Conservation (phyloP, 331 rosid genomes). For the Arachis monticola region DNA sequence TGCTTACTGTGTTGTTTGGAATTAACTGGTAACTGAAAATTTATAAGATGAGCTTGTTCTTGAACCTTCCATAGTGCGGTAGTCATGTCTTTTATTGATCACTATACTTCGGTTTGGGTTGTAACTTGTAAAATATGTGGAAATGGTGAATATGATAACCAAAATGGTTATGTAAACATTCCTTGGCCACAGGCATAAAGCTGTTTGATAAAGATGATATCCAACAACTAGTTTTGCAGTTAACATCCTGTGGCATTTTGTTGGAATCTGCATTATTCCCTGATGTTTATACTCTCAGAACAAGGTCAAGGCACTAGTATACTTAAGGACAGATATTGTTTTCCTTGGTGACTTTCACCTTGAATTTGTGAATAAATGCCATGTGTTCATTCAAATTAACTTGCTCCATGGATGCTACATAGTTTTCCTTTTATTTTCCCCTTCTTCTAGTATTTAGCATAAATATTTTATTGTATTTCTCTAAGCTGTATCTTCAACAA, state of each 20-base stretch:
- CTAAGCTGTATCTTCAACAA: constrained; percentile 24
- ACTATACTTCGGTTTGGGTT: background rate
- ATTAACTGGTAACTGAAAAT: constrained; percentile 13
- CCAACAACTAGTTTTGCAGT: background rate
- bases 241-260: background rate
- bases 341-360: constrained; percentile 18
- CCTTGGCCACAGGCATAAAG: background rate
- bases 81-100: background rate
- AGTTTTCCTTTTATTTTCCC: background rate
- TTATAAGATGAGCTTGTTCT: constrained; percentile 12
- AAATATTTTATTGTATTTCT: background rate
- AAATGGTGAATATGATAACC: background rate
- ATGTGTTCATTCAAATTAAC: constrained; percentile 16
- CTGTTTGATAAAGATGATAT: background rate
- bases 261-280: background rate
- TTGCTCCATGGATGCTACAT: constrained; percentile 4
- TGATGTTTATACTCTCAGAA: background rate
- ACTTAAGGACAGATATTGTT: constrained; percentile 27
- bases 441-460: background rate
- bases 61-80: background rate
- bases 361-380: constrained; percentile 27
- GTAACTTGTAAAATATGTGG: background rate
- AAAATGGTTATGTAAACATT: background rate
- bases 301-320: constrained; percentile 38
- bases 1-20: constrained; percentile 1